Percentiles rank a stretch among this genome's conserved stretches.
Evolutionary conservation across 2,329 filamentous ascomycete species (phyloP).

Genomic region (Sporothrix inflata): DNA sequence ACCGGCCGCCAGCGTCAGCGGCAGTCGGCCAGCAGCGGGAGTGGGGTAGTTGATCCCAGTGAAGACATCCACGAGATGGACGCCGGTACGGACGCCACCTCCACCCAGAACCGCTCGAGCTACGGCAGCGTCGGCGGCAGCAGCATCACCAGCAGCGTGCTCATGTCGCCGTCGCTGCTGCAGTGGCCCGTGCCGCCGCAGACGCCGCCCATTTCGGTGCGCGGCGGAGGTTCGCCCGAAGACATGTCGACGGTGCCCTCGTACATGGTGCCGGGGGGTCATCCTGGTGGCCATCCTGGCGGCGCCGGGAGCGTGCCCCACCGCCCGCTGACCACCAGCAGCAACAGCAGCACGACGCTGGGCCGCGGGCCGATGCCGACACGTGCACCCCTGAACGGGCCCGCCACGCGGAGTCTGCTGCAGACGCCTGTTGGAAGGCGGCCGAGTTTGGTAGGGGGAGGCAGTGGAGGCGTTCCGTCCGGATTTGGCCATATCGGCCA

Average conservation of each 20-base stretch:
- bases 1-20: not conserved
- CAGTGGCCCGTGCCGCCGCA: constrained; percentile 34
- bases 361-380: constrained; percentile 24
- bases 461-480: not conserved
- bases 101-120: constrained; percentile 25
- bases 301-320: not conserved
- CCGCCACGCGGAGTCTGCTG: constrained; percentile 29
- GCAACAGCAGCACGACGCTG: constrained; percentile 14
- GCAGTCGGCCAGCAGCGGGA: not conserved
- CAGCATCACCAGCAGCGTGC: constrained; percentile 34
- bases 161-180: constrained; percentile 31
- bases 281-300: not conserved
- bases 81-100: not conserved
- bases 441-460: not conserved
- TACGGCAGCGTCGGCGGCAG: constrained; percentile 29
- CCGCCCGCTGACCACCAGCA: not conserved
- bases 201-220: constrained; percentile 30
- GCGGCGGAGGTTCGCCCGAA: not conserved
- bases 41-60: no score
- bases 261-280: not conserved
- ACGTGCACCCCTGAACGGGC: constrained; percentile 25
- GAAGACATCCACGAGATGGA: constrained; percentile 7
- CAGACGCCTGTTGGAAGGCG: constrained; percentile 8
- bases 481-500: not conserved
- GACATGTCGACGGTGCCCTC: not conserved